Evolutionary conservation across 768 basidiomycete genomes (phyloP).

Genomic region (Krasilnikovozyma curviuscula): DNA sequence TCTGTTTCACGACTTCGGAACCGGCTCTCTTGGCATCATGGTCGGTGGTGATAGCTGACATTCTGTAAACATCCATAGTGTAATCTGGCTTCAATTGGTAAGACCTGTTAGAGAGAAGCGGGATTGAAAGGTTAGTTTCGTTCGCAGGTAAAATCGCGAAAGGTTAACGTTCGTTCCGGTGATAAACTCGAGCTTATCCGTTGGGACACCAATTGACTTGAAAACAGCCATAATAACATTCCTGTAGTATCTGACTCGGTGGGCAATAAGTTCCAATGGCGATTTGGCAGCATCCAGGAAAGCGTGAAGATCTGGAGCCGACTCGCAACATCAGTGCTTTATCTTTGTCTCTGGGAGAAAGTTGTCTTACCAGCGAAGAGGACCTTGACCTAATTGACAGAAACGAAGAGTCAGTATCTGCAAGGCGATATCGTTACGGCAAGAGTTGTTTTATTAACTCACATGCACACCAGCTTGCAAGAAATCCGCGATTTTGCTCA

Average conservation of each 20-base stretch:
- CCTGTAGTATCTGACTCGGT: slow-evolving; percentile 81
- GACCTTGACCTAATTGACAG: slow-evolving; percentile 42
- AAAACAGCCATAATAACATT: slow-evolving; percentile 64
- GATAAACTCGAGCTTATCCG: slow-evolving; percentile 60
- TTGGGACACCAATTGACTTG: slow-evolving; percentile 73
- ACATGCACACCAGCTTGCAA: slow-evolving; percentile 78
- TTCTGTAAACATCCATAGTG: slow-evolving; percentile 81
- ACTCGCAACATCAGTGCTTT: no score
- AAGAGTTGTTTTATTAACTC: slow-evolving; percentile 14
- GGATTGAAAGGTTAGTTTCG: not conserved
- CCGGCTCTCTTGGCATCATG: slow-evolving; percentile 97
- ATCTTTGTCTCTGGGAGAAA: not conserved
- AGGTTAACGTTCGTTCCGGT: slow-evolving; percentile 40
- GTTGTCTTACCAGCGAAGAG: slow-evolving; percentile 47
- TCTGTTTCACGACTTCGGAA: slow-evolving; percentile 96
- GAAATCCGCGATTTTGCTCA: slow-evolving; percentile 93
- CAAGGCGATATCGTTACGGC: slow-evolving; percentile 2
- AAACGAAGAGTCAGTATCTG: no score
- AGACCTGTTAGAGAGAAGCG: slow-evolving; percentile 24
- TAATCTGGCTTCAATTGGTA: slow-evolving; percentile 85
- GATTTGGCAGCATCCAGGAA: slow-evolving; percentile 97
- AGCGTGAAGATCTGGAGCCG: slow-evolving; percentile 87
- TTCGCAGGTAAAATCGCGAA: not conserved
- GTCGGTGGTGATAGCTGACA: slow-evolving; percentile 78
- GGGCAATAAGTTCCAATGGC: slow-evolving; percentile 68